These are phyloP conservation scores for Globisporangium spiculum DNA, from an alignment of 352 stramenopile genomes.

Conservation along the genomic window DNA sequence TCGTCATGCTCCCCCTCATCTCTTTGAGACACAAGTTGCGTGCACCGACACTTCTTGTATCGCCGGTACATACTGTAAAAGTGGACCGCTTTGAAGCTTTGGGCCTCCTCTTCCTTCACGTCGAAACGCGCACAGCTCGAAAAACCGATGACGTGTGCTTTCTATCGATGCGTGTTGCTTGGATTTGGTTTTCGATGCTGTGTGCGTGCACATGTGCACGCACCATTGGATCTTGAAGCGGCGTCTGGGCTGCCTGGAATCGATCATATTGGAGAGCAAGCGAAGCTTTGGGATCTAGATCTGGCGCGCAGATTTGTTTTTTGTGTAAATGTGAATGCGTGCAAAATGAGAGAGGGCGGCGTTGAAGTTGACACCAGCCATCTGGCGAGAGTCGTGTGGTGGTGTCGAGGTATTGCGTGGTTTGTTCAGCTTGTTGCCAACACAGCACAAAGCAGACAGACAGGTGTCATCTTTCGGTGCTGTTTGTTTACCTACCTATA, in stretches of 20 bases:
- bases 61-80: too few relatives aligned
- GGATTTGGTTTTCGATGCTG: background rate
- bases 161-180: background rate
- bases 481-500: background rate
- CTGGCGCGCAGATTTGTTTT: background rate
- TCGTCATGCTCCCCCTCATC: background rate
- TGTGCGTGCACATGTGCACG: background rate
- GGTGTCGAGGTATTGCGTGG: background rate
- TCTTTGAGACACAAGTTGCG: too few relatives aligned
- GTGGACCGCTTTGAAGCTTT: too few relatives aligned
- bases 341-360: background rate
- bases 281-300: background rate
- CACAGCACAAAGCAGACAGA: background rate
- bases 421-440: background rate
- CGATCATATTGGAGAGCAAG: background rate
- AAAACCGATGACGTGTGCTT: background rate
- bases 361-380: background rate
- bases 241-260: background rate
- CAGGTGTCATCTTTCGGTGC: background rate
- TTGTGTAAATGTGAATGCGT: background rate
- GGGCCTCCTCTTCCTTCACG: background rate
- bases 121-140: background rate
- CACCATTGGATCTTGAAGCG: background rate
- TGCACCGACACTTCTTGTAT: too few relatives aligned
- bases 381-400: background rate